These are phyloP conservation scores for Nothopassalora personata DNA, from an alignment of 2,329 filamentous ascomycete genomes.

Conservation along the genomic window DNA sequence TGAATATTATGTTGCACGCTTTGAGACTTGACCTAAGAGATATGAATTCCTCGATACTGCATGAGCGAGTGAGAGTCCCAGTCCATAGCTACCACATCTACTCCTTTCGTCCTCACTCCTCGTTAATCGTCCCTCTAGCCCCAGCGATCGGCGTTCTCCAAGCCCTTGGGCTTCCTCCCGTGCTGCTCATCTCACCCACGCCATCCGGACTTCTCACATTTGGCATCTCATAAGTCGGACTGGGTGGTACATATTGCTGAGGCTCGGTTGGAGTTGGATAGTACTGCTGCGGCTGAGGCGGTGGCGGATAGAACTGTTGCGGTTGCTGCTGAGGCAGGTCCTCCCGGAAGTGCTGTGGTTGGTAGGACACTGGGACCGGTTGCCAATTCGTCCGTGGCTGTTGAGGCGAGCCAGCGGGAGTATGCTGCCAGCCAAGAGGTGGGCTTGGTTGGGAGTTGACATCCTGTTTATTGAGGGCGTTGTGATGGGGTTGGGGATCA, in stretches of 20 bases:
- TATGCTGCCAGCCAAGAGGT: neutral
- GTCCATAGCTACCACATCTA: neutral
- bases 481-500: neutral
- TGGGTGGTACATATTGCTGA: neutral
- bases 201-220: slow-evolving; percentile 4
- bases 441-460: neutral
- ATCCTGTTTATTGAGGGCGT: neutral
- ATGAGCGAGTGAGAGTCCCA: neutral
- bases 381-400: slow-evolving; percentile 4
- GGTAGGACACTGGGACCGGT: neutral
- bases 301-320: slow-evolving; percentile 10
- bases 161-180: neutral
- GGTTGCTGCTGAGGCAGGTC: slow-evolving; percentile 2
- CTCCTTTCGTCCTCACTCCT: neutral
- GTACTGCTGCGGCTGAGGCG: slow-evolving; percentile 6
- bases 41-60: too few species aligned
- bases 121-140: neutral
- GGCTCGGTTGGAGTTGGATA: slow-evolving; percentile 5
- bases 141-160: neutral
- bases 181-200: neutral
- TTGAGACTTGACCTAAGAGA: neutral
- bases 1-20: neutral
- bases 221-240: slow-evolving; percentile 7
- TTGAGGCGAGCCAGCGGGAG: neutral
- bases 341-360: slow-evolving; percentile 2